phyloP scores from a whole-genome alignment of 345 rosid genomes.

The Anastatica hierochuntica region DNA sequence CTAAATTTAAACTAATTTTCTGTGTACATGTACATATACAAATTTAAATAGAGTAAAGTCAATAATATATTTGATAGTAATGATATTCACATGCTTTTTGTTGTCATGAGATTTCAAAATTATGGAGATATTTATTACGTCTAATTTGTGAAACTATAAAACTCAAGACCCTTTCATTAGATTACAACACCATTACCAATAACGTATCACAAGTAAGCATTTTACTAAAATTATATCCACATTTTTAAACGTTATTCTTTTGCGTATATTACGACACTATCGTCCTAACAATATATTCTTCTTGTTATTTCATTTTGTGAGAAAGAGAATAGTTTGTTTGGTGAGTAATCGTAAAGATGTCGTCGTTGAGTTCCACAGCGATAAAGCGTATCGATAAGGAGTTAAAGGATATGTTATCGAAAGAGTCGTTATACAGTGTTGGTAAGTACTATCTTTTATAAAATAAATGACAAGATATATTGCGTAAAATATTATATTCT shows the following conservation, averaged over 20 bases:
- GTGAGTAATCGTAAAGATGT: background rate
- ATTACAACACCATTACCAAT: background rate
- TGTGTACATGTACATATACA: background rate
- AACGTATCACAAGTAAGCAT: slow-evolving; percentile 4
- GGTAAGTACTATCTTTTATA: background rate
- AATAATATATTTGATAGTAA: background rate
- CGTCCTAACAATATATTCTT: background rate
- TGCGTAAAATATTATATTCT: too few relatives aligned
- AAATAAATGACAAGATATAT: too few relatives aligned
- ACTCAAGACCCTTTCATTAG: background rate
- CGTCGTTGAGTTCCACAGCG: background rate
- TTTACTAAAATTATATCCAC: background rate
- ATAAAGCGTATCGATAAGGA: background rate
- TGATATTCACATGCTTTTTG: background rate
- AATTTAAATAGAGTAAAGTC: background rate
- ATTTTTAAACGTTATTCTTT: background rate
- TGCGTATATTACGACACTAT: too few relatives aligned
- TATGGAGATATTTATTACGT: background rate
- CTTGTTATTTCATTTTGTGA: background rate
- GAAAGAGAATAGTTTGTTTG: background rate
- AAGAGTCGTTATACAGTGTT: background rate
- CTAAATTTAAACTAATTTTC: too few relatives aligned
- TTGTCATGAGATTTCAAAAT: background rate
- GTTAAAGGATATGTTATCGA: background rate
- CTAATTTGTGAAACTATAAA: background rate